Evolutionary conservation across 805 yeast genomes (phyloP).

Genomic region (Torulaspora franciscae): DNA sequence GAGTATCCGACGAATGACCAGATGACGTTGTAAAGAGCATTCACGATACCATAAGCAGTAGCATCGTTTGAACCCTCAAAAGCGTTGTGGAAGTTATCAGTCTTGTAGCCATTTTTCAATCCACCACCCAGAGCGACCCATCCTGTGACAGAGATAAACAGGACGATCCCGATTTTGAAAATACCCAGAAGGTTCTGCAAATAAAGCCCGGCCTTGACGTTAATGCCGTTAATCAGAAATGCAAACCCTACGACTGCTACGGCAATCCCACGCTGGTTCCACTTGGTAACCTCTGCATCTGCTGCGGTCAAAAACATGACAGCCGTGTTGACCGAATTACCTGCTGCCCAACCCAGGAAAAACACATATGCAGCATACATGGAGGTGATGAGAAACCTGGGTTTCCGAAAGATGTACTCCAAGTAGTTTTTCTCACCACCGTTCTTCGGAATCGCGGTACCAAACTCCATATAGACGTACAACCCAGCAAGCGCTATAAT

Average conservation of each 20-base stretch:
- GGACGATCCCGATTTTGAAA: constrained; percentile 66
- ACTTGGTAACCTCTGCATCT: constrained; percentile 56
- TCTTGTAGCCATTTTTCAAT: constrained; percentile 46
- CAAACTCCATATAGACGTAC: constrained; percentile 75
- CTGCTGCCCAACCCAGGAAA: constrained; percentile 80
- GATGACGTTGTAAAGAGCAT: constrained; percentile 74
- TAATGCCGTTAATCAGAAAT: constrained; percentile 54
- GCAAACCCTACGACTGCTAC: constrained; percentile 69
- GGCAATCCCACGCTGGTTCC: constrained; percentile 78
- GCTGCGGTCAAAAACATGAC: constrained; percentile 74
- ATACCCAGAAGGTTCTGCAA: constrained; percentile 63
- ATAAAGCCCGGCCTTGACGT: constrained; percentile 61
- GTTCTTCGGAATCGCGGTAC: constrained; percentile 70
- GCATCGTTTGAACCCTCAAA: constrained; percentile 51
- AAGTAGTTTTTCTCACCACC: constrained; percentile 85
- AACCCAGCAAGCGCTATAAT: constrained; percentile 60
- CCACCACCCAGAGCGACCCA: constrained; percentile 82
- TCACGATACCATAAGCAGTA: constrained; percentile 63
- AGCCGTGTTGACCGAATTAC: constrained; percentile 76
- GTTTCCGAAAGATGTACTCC: constrained; percentile 64
- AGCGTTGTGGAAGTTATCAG: constrained; percentile 57
- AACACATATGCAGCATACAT: constrained; percentile 67
- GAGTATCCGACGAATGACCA: constrained; percentile 85
- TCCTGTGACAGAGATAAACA: constrained; percentile 69
- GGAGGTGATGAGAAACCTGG: constrained; percentile 61